A percentile compares a stretch with the other conserved stretches of the same genome.
These are phyloP conservation scores for Trichosporon inkin DNA, from an alignment of 1,284 basidiomycete species.

Conservation along the genomic window DNA sequence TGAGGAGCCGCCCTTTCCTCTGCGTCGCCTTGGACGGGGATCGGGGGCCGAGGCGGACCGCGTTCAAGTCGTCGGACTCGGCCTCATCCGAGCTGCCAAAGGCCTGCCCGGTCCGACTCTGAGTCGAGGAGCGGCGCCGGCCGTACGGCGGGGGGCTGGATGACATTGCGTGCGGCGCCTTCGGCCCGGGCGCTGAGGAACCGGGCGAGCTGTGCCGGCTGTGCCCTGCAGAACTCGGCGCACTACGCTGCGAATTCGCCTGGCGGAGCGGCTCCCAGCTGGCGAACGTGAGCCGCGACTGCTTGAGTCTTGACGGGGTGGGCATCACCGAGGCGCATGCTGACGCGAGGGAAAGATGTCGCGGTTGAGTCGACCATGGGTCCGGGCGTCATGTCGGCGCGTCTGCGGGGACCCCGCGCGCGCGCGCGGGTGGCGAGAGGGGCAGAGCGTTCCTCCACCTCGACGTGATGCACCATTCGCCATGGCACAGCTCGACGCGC, in stretches of 20 bases:
- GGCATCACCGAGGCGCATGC: neutral
- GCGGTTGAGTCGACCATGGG: too few relatives aligned
- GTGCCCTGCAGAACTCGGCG: neutral
- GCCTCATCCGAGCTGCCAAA: neutral
- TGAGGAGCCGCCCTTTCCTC: neutral
- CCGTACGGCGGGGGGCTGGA: too few relatives aligned
- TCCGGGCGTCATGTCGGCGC: too few relatives aligned
- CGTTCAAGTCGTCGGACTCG: neutral
- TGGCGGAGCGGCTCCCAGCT: neutral
- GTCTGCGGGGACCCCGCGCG: too few relatives aligned
- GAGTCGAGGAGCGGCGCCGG: too few relatives aligned
- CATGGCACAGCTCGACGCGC: neutral
- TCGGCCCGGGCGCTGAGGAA: neutral
- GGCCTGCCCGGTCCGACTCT: neutral
- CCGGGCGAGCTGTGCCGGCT: neutral
- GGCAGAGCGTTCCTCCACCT: too few relatives aligned
- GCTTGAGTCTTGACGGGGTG: neutral
- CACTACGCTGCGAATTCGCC: neutral
- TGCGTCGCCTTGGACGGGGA: neutral
- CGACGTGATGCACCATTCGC: neutral
- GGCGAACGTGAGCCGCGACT: neutral
- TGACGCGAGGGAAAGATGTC: neutral
- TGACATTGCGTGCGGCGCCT: too few relatives aligned
- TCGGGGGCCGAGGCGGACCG: neutral
- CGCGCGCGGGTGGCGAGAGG: too few relatives aligned